phyloP scores from a whole-genome alignment of 768 basidiomycete genomes.

The Lactarius deliciosus region DNA sequence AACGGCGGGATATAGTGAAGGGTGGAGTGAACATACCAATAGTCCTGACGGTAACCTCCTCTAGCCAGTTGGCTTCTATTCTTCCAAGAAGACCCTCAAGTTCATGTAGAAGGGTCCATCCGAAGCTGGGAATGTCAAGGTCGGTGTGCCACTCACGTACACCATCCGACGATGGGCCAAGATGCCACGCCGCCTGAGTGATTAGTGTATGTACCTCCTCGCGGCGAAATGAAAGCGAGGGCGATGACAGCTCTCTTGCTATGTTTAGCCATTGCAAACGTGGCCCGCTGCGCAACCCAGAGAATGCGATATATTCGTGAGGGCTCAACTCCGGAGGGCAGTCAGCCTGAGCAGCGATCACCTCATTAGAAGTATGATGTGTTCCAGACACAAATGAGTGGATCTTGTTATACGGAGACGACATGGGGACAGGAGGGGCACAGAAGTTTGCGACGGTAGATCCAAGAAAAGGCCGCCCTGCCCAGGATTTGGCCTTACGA shows the following conservation, averaged over 20 bases:
- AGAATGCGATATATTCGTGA: constrained; percentile 50
- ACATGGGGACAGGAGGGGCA: neutral
- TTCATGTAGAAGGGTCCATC: constrained; percentile 39
- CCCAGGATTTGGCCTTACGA: neutral
- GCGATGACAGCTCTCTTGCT: constrained; percentile 42
- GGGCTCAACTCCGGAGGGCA: constrained; percentile 44
- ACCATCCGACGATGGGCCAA: constrained; percentile 35
- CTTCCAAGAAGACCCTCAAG: constrained; percentile 38
- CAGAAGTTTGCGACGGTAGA: neutral
- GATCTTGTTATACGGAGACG: constrained; percentile 9
- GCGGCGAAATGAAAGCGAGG: constrained; percentile 40
- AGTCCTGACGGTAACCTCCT: constrained; percentile 13
- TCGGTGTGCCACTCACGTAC: constrained; percentile 44
- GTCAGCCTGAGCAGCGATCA: constrained; percentile 42
- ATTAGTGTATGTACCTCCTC: constrained; percentile 45
- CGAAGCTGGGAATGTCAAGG: constrained; percentile 37
- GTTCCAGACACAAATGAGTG: constrained; percentile 1
- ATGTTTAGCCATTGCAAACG: constrained; percentile 53
- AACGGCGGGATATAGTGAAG: neutral
- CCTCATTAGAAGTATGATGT: constrained; percentile 39
- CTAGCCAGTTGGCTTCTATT: constrained; percentile 44
- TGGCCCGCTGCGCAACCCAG: constrained; percentile 45
- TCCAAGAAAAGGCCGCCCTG: neutral
- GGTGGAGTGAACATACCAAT: constrained; percentile 6
- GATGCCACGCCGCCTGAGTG: constrained; percentile 47